Percentiles rank a stretch among this genome's conserved stretches.
Conservation (phyloP, 2,329 filamentous ascomycete genomes). For the Ascochyta clinopodiicola region DNA sequence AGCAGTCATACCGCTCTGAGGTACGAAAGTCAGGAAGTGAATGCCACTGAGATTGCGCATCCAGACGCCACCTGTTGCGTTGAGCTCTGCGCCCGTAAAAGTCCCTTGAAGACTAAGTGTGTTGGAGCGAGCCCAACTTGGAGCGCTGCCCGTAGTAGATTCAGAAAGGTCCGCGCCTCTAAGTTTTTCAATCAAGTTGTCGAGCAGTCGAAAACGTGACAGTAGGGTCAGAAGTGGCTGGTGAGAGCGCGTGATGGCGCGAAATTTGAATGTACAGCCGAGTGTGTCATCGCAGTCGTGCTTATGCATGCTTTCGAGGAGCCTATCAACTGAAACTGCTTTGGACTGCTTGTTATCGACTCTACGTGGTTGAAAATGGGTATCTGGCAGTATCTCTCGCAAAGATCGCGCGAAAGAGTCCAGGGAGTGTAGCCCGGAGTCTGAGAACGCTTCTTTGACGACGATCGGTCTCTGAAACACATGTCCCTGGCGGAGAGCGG, state of each 20-base stretch:
- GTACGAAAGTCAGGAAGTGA: not conserved
- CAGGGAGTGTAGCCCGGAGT: not conserved
- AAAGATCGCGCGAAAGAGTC: not conserved
- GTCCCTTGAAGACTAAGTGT: not conserved
- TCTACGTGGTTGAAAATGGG: too few species aligned
- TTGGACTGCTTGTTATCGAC: too few species aligned
- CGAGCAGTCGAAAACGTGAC: not conserved
- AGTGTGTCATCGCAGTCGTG: too few species aligned
- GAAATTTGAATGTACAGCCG: too few species aligned
- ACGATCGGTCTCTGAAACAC: not conserved
- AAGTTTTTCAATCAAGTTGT: not conserved
- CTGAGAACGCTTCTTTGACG: constrained; percentile 1
- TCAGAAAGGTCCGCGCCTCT: not conserved
- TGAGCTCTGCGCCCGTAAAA: not conserved
- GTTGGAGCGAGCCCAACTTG: not conserved
- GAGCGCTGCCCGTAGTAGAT: too few species aligned
- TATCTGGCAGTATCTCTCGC: too few species aligned
- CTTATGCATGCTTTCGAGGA: too few species aligned
- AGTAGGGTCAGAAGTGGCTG: not conserved
- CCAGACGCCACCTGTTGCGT: not conserved
- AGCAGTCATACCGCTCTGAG: not conserved
- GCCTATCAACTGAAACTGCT: too few species aligned
- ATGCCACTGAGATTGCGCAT: not conserved
- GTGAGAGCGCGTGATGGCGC: not conserved
- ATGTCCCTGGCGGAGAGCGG: not conserved